These are phyloP conservation scores for Pelagophyceae sp. DNA, from an alignment of 352 stramenopile genomes.

Conservation along the genomic window DNA sequence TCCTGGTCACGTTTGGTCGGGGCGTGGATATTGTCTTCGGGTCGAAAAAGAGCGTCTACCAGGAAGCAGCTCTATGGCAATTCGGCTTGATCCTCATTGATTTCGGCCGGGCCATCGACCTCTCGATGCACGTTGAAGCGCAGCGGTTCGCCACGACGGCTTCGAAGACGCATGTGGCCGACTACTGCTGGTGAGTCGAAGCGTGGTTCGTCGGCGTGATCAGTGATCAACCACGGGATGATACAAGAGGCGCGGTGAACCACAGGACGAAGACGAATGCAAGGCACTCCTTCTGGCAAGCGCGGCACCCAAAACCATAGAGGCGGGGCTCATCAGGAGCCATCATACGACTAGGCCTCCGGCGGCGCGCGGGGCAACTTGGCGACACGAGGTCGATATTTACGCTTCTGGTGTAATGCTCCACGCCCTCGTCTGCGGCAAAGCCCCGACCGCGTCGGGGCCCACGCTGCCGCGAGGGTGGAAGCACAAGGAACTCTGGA, in stretches of 20 bases:
- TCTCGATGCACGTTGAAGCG: neutral
- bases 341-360: too few species aligned
- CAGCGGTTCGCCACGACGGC: neutral
- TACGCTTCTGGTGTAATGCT: slow-evolving; percentile 8
- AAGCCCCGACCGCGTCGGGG: neutral
- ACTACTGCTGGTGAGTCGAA: neutral
- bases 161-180: neutral
- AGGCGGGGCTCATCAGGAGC: too few species aligned
- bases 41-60: neutral
- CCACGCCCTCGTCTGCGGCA: neutral
- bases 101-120: slow-evolving; percentile 14
- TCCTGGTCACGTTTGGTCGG: neutral
- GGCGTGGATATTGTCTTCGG: neutral
- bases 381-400: slow-evolving; percentile 15
- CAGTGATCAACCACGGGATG: too few species aligned
- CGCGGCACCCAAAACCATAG: too few species aligned
- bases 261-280: too few species aligned
- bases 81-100: slow-evolving; percentile 12
- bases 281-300: too few species aligned
- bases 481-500: neutral
- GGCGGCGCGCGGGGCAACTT: neutral
- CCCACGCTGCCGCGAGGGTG: neutral
- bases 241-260: too few species aligned
- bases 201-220: too few species aligned
- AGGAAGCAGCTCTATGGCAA: neutral